Evolutionary conservation across 2,329 filamentous ascomycete species (phyloP).

Genomic region (Fusarium irregulare): DNA sequence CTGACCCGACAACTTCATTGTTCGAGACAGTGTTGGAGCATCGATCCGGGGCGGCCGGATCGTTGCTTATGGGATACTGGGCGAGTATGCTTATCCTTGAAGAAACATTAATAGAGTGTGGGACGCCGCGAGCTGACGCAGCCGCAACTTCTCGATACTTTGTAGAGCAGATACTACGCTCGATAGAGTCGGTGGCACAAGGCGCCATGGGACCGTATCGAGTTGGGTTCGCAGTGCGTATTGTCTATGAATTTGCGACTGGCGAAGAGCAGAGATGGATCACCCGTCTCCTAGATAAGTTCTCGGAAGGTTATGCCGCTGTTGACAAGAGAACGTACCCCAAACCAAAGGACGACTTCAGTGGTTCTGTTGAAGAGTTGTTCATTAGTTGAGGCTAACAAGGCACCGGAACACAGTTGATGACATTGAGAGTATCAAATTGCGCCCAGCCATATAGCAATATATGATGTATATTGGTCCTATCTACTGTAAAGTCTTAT

Average conservation of each 20-base stretch:
- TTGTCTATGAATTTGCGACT: slow-evolving; percentile 55
- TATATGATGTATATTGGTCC: not conserved
- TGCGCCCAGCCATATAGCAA: not conserved
- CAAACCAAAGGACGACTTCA: slow-evolving; percentile 33
- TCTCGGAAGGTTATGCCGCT: slow-evolving; percentile 51
- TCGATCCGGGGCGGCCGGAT: slow-evolving; percentile 49
- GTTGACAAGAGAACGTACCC: slow-evolving; percentile 48
- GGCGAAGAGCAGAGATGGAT: slow-evolving; percentile 52
- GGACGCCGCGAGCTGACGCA: slow-evolving; percentile 41
- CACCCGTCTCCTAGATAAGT: slow-evolving; percentile 46
- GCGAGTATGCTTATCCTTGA: slow-evolving; percentile 56
- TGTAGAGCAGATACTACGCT: slow-evolving; percentile 51
- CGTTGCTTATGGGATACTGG: slow-evolving; percentile 53
- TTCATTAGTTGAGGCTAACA: not conserved
- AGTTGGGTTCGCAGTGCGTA: slow-evolving; percentile 52
- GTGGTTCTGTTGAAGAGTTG: not conserved
- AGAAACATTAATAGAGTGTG: slow-evolving; percentile 51
- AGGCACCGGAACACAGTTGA: not conserved
- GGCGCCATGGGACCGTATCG: slow-evolving; percentile 55
- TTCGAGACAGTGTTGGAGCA: slow-evolving; percentile 51
- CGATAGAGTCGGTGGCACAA: slow-evolving; percentile 52
- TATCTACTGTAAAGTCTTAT: not conserved
- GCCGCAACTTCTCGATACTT: slow-evolving; percentile 44
- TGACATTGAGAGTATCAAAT: not conserved
- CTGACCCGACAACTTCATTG: slow-evolving; percentile 47